These are phyloP conservation scores for Paraphaeosphaeria minitans DNA, from an alignment of 2,329 filamentous ascomycete species.

Conservation along the genomic window DNA sequence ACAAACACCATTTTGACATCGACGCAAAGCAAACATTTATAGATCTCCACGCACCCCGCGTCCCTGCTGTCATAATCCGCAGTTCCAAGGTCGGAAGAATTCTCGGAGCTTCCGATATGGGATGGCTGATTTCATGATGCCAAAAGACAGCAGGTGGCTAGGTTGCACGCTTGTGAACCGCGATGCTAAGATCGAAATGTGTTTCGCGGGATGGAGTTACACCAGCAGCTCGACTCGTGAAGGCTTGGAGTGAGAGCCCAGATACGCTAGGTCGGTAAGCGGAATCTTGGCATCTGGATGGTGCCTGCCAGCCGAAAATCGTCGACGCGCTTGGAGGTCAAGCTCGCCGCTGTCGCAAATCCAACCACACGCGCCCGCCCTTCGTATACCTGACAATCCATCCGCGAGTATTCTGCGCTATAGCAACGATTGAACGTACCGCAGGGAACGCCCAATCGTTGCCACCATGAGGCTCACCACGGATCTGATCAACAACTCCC, in stretches of 20 bases:
- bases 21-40: not conserved
- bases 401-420: not conserved
- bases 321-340: constrained; percentile 1
- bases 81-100: not conserved
- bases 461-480: constrained; percentile 86
- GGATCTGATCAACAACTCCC: constrained; percentile 90
- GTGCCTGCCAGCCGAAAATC: constrained; percentile 8
- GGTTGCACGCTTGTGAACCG: not conserved
- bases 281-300: constrained; percentile 10
- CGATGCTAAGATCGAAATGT: not conserved
- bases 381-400: not conserved
- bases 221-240: not conserved
- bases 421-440: not conserved
- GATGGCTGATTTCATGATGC: constrained; percentile 1
- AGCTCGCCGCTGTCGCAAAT: not conserved
- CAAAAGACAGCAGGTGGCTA: not conserved
- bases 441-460: constrained; percentile 1
- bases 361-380: not conserved
- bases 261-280: constrained; percentile 10
- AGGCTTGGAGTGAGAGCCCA: not conserved
- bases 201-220: not conserved
- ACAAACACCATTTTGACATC: not conserved
- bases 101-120: not conserved
- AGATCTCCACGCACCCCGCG: not conserved
- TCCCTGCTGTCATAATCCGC: not conserved